Evolutionary conservation across 257 asterid genomes (phyloP).

Genomic region (Nicotiana knightiana): DNA sequence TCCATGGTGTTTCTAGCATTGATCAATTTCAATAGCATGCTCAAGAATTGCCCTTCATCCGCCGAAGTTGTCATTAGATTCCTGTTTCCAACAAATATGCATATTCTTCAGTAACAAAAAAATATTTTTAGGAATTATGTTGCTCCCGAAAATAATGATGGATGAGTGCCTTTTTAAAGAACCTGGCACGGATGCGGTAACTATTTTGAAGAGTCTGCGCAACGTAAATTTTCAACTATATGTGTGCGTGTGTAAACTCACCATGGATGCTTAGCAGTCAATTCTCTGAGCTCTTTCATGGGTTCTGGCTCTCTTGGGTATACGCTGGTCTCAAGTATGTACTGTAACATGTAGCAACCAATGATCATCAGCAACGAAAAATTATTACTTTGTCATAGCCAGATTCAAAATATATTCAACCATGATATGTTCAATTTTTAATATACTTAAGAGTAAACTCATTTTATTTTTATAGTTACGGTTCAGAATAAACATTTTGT

Average conservation of each 20-base stretch:
- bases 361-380: not conserved
- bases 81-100: constrained; percentile 28
- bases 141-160: too few species aligned
- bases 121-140: not conserved
- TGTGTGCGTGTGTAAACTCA: not conserved
- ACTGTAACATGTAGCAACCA: constrained; percentile 28
- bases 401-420: not conserved
- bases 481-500: too few species aligned
- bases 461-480: too few species aligned
- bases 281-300: constrained; percentile 83
- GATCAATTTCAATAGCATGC: constrained; percentile 75
- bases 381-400: too few species aligned
- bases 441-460: too few species aligned
- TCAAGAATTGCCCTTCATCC: constrained; percentile 82
- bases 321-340: constrained; percentile 82
- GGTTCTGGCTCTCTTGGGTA: constrained; percentile 84
- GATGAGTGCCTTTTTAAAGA: too few species aligned
- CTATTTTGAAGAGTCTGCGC: too few species aligned
- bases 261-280: constrained; percentile 94
- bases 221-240: too few species aligned
- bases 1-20: constrained; percentile 93
- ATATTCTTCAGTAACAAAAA: not conserved
- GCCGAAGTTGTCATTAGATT: constrained; percentile 86
- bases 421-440: too few species aligned
- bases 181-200: too few species aligned